A percentile compares a stretch with the other conserved stretches of the same genome.
These are phyloP conservation scores for Phytophthora hybrid DNA, from an alignment of 352 stramenopile genomes.

Conservation along the genomic window DNA sequence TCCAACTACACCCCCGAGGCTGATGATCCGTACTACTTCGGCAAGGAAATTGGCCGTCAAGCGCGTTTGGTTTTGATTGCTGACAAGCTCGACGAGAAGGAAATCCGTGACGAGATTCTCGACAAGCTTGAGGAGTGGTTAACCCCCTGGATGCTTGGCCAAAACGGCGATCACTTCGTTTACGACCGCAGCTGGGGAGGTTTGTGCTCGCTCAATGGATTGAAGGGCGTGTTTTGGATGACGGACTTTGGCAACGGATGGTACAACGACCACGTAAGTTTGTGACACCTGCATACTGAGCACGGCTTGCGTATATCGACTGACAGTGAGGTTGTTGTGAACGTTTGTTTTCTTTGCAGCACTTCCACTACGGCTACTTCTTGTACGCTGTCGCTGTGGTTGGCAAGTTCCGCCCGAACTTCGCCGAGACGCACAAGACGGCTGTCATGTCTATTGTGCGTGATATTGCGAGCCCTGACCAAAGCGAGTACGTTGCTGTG, in stretches of 20 bases:
- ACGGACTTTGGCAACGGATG: conserved; percentile 95
- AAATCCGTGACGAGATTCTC: conserved; percentile 64
- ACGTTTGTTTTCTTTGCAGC: conserved; percentile 56
- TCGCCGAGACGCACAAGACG: conserved; percentile 74
- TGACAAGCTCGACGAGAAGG: conserved; percentile 64
- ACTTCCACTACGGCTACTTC: conserved; percentile 98
- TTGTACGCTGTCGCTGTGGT: conserved; percentile 88
- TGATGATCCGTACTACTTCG: conserved; percentile 86
- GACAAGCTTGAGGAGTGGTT: conserved; percentile 74
- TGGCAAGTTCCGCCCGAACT: conserved; percentile 77
- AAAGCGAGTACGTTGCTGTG: conserved; percentile 63
- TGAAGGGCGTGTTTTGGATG: conserved; percentile 91
- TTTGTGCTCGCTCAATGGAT: conserved; percentile 90
- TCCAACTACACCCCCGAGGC: conserved; percentile 72
- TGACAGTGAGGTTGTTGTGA: conserved; percentile 12
- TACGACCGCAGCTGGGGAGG: conserved; percentile 95
- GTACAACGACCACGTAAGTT: conserved; percentile 91
- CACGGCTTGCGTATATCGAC: not conserved
- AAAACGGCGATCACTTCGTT: conserved; percentile 88
- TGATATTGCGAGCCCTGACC: conserved; percentile 75
- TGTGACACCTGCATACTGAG: not conserved
- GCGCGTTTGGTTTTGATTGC: conserved; percentile 84
- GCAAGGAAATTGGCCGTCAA: conserved; percentile 87
- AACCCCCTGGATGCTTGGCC: conserved; percentile 78
- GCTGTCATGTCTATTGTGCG: conserved; percentile 79